These are phyloP conservation scores for Penicillium dipodomyicola DNA, from an alignment of 495 filamentous ascomycete genomes.

Conservation along the genomic window DNA sequence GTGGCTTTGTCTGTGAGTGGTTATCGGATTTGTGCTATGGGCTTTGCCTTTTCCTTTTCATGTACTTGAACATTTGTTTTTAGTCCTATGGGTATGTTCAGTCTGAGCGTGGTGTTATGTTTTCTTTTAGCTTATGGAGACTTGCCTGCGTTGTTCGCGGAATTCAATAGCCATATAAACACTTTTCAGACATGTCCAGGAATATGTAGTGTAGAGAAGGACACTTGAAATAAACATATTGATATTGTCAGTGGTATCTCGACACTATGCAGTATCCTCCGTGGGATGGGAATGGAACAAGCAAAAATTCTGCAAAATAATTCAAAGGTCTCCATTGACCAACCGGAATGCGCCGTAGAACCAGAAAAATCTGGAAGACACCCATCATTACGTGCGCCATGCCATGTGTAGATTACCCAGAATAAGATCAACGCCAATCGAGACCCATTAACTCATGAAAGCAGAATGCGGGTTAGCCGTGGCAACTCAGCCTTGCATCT, in stretches of 20 bases:
- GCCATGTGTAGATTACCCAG: conserved; percentile 13
- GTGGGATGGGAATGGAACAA: neutral
- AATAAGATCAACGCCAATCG: conserved; percentile 5
- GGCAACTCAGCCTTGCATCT: neutral
- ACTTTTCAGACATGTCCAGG: neutral
- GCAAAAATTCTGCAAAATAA: neutral
- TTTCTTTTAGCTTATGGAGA: conserved; percentile 9
- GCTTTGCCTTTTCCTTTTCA: conserved; percentile 2
- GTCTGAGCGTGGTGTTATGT: conserved; percentile 14
- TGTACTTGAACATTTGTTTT: conserved; percentile 7
- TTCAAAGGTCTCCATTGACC: neutral
- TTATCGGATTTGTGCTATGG: conserved; percentile 11
- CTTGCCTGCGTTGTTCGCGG: neutral
- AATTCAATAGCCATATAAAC: neutral
- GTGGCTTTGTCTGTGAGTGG: neutral
- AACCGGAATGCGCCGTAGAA: neutral
- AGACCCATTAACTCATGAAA: neutral
- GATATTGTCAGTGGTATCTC: neutral
- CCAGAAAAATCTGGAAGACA: neutral
- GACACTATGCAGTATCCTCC: neutral
- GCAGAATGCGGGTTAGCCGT: neutral
- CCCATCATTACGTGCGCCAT: conserved; percentile 15
- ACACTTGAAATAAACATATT: neutral
- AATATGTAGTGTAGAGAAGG: neutral
- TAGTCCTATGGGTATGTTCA: conserved; percentile 8